These are phyloP conservation scores for Backusella australiensis DNA, from an alignment of 192 early-diverging fungal genomes.

Conservation along the genomic window DNA sequence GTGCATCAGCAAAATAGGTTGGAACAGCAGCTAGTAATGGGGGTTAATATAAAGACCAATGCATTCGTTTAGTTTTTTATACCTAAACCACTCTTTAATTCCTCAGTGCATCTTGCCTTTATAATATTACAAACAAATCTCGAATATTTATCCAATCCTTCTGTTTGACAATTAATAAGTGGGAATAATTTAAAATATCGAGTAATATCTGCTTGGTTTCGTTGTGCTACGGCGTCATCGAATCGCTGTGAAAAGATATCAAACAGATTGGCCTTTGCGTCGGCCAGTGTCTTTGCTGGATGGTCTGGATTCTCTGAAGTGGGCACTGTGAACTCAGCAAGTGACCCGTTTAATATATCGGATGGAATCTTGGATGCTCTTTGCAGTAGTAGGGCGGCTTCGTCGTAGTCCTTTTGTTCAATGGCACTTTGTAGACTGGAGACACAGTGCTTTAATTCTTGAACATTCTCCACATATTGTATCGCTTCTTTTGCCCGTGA, in stretches of 20 bases:
- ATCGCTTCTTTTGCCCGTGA: constrained; percentile 71
- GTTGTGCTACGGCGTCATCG: constrained; percentile 67
- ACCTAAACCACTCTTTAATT: constrained; percentile 40
- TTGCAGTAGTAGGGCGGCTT: constrained; percentile 63
- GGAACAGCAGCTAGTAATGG: constrained; percentile 35
- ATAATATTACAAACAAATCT: constrained; percentile 82
- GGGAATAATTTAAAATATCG: constrained; percentile 92
- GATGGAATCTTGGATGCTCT: constrained; percentile 59
- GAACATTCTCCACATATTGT: constrained; percentile 68
- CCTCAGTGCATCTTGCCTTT: constrained; percentile 69
- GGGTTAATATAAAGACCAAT: neutral
- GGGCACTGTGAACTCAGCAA: constrained; percentile 59
- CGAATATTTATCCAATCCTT: constrained; percentile 88
- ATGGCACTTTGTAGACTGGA: constrained; percentile 64
- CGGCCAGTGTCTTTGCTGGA: constrained; percentile 51
- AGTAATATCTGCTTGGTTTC: constrained; percentile 75
- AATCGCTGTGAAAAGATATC: constrained; percentile 77
- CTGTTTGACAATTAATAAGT: constrained; percentile 73
- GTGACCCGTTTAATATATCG: constrained; percentile 55
- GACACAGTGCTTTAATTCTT: constrained; percentile 71
- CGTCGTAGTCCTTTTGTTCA: constrained; percentile 59
- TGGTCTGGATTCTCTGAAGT: constrained; percentile 54
- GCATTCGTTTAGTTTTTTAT: neutral
- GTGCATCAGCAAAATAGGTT: constrained; percentile 70
- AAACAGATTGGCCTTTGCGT: constrained; percentile 62